Evolutionary conservation across 306 rosid genomes (phyloP), one percentile per base, ranked within the genome.

Genomic region (Hippophae tibetana): DNA sequence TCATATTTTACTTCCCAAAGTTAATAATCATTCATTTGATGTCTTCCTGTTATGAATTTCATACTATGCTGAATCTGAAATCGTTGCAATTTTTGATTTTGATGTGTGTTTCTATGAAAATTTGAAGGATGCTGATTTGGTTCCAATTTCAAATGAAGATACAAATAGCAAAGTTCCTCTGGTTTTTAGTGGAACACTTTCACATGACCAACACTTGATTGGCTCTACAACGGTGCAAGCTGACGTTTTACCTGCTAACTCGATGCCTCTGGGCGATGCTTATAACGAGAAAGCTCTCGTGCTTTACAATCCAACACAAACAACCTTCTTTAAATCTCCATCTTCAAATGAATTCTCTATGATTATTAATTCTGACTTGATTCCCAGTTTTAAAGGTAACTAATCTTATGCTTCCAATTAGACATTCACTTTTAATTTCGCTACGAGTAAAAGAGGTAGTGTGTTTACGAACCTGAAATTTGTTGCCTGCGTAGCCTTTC

Each of bases 301-400:
- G 61, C 67, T 71, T 5, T 77, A 77, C 48, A 54, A 69, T 41
- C 72, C 76, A 7, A 2, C 57, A 5, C 43, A 52, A 14, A 10
- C 61, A 6, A 59, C 62, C 43, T 40, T 73, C 14, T 48, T 59
- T 7, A 78, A 52, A 49, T 56, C 76, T 0, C 83, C 79, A 0
- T 47, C 38, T 45, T 57, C 76, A 5, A 46, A 14, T 5, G 74
- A 76, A 7, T 71, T 81, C 55, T 57, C 81, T 9, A 25, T 81
- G 7, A 43, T 81, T 27, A 58, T 78, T 43, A 66, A 66, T 12
- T 47, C 83, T 8, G 72, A 74, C 58, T 58, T 77, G 62, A 62
- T 74, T 66, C 86, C 80, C 7, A 74, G 72, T 14, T 66, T 81
- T 6, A 74, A 64, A 47, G 83, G 86, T 81, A 38, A 47, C 47